Evolutionary conservation across 202 grass and related monocot species (phyloP), one percentile per base, ranked within the genome.

Genomic region (Setaria viridis): DNA sequence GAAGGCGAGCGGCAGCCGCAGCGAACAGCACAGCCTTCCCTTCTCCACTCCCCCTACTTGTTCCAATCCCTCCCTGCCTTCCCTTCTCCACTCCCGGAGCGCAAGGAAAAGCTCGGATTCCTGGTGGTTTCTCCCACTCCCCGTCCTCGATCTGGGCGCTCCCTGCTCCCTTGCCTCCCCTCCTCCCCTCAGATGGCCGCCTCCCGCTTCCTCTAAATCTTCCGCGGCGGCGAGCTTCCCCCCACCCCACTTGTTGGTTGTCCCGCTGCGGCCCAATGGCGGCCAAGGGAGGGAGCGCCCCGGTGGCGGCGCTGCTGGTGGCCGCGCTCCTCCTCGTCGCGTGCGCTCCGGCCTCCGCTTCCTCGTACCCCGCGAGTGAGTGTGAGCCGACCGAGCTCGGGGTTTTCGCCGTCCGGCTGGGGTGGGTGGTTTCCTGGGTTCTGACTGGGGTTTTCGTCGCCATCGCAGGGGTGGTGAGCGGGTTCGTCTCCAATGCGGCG

Each of bases 401-500:
- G 67, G n/a, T 54, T 80, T 62, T 59, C 59, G 37, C 9, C 62
- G 17, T 33, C 33, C 35, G 13, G 33, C 4, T 39, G 11, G n/a
- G 33, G 35, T 6, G 17, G 37, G 7, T 56, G 76, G 48, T 80
- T 82, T 72, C 25, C 13, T 55, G 32, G 29, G 49, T 68, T 77
- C 20, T 78, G 59, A 77, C 41, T 59, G 19, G 63, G 75, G 46
- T 45, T 80, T 43, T 42, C 20, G 13, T 45, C 57, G 64, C 49
- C 43, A 21, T 77, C 53, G 87, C 86, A 94, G 97, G 65, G 70
- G 84, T 96, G 74, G 94, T 91, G 41, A 90, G 73, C 76, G 86
- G 87, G n/a, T 88, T 94, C 84, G 81, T 99, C 74, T 94, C 94
- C 73, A 96, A 91, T 70, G 84, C 86, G 48, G 89, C 91, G 62